Evolutionary conservation across 768 basidiomycete species (phyloP), one percentile per base, ranked within the genome.

Genomic region (Daedalea quercina): DNA sequence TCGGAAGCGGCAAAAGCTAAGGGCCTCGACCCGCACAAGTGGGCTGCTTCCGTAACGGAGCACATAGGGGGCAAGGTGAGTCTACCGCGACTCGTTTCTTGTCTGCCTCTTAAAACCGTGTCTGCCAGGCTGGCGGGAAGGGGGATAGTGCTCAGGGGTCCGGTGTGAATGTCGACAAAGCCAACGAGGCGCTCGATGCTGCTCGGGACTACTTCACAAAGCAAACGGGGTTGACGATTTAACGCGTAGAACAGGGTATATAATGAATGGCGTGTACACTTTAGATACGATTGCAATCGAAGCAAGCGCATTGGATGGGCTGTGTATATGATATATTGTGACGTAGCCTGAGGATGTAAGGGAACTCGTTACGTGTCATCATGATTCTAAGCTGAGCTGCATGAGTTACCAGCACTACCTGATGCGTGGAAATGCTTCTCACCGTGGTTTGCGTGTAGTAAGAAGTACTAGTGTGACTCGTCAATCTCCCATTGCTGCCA

Each of bases 131-230:
- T 48, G 96, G 96, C 51, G 96, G 96, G 13, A 97, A 94, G 69
- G 91, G 91, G 54, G 96, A 98, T 34, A 78, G 81, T 51, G 87
- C 88, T 1, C 92, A 94, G 63, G 96, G 96, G 23, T 83, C 95
- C 13, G 96, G 96, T 26, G 69, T 74, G 2, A 76, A 90, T 55
- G 67, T 77, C 0, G 69, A 68, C 23, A 84, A 79, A 68, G 69
- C 92, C 2, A 70, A 76, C 15, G 89, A 87, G 54, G 94, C 90
- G 1, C 60, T 92, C 19, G 64, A 61, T 51, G 73, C 74, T 22
- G 91, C 89, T 3, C 70, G 70, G 56, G 63, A 70, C 47, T 76
- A 59, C 35, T 76, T 69, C 58, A 53, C 51, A 28, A 31, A 50
- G 12, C 57, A 60, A 47, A 55, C 53, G 25, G 51, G 57, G 31